Conservation (phyloP, 495 filamentous ascomycete species). For the Stereocaulon alpinum region DNA sequence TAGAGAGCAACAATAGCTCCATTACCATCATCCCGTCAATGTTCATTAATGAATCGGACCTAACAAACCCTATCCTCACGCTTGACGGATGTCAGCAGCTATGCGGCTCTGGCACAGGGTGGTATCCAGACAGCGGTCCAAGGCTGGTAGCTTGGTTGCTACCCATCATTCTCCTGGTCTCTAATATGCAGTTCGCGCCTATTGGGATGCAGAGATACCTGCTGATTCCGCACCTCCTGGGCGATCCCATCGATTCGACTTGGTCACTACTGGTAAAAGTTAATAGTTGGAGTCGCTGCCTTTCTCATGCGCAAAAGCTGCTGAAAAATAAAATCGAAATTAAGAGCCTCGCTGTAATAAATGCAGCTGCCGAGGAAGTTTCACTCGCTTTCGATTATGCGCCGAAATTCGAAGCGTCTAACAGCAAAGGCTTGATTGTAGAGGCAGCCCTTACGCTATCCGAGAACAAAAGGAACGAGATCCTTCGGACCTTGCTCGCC, state of each 20-base stretch:
- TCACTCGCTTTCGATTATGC: not conserved
- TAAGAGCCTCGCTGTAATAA: not conserved
- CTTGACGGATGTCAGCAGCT: slow-evolving; percentile 8
- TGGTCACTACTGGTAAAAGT: slow-evolving; percentile 26
- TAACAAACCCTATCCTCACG: slow-evolving; percentile 8
- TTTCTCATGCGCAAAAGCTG: not conserved
- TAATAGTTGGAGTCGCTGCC: slow-evolving; percentile 25
- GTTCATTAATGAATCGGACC: not conserved
- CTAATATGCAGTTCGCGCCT: slow-evolving; percentile 26
- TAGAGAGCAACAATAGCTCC: not conserved
- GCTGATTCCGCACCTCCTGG: slow-evolving; percentile 26
- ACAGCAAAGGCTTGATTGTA: not conserved
- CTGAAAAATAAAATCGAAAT: not conserved
- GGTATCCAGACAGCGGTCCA: slow-evolving; percentile 13
- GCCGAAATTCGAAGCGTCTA: no score
- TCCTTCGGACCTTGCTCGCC: slow-evolving; percentile 23
- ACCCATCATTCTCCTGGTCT: slow-evolving; percentile 26
- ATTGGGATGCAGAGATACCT: slow-evolving; percentile 26
- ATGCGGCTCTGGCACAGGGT: slow-evolving; percentile 5
- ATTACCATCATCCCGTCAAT: not conserved
- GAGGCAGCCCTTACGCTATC: slow-evolving; percentile 20
- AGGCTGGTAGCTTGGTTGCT: slow-evolving; percentile 26
- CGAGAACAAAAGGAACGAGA: slow-evolving; percentile 25
- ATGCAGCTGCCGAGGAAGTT: not conserved
- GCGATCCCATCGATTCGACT: slow-evolving; percentile 28